Evolutionary conservation across 31 red algal genomes (phyloP).

Genomic region (Bonnemaisonia californica): DNA sequence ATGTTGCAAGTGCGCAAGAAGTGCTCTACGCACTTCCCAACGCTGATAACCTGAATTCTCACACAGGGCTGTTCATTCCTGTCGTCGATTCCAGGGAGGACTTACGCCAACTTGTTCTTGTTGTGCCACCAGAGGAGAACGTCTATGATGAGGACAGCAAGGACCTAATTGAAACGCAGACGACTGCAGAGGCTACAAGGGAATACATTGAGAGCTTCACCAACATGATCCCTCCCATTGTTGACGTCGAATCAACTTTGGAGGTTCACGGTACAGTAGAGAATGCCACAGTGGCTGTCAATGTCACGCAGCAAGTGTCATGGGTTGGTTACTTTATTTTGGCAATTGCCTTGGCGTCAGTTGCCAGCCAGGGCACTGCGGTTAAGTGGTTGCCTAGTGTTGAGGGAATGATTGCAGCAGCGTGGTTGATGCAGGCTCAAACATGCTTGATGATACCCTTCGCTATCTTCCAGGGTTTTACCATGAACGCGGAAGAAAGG

Average conservation of each 20-base stretch:
- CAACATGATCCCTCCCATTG: conserved; percentile 42
- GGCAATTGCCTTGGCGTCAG: conserved; percentile 40
- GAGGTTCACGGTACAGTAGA: conserved; percentile 42
- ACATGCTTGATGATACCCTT: conserved; percentile 50
- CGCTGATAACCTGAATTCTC: background rate
- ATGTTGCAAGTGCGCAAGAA: conserved; percentile 37
- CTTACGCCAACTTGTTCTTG: conserved; percentile 32
- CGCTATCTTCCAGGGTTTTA: conserved; percentile 39
- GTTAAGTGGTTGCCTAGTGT: conserved; percentile 61
- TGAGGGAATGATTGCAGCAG: conserved; percentile 49
- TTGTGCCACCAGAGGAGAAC: conserved; percentile 41
- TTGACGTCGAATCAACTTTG: conserved; percentile 46
- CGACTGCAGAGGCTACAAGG: conserved; percentile 20
- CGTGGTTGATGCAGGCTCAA: conserved; percentile 61
- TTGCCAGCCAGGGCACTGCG: conserved; percentile 49
- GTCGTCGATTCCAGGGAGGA: conserved; percentile 44
- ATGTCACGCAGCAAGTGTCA: conserved; percentile 50
- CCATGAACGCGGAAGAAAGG: conserved; percentile 38
- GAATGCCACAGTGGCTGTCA: conserved; percentile 51
- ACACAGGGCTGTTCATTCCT: conserved; percentile 36
- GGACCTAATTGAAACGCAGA: conserved; percentile 4
- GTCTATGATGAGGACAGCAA: background rate
- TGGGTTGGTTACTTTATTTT: conserved; percentile 60
- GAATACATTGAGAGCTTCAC: conserved; percentile 38
- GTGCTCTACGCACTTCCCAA: conserved; percentile 32